A percentile compares a stretch with the other conserved stretches of the same genome.
phyloP scores from a whole-genome alignment of 257 asterid genomes.

The Gentiana straminea region DNA sequence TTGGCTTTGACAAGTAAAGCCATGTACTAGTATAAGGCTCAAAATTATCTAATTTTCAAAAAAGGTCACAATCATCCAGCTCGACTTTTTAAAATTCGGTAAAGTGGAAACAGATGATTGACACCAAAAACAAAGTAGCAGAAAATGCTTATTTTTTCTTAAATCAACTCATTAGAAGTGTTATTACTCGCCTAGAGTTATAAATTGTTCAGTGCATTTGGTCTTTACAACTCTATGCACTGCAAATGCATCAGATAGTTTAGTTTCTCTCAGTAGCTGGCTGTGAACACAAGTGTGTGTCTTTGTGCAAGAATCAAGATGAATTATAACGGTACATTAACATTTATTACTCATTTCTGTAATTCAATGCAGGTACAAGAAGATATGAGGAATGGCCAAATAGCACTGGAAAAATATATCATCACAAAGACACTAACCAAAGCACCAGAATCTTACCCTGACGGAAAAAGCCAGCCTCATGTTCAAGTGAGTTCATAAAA shows the following conservation, averaged over 20 bases:
- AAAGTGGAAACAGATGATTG: not conserved
- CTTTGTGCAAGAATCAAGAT: not conserved
- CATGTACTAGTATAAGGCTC: not conserved
- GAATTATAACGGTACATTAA: conserved; percentile 2
- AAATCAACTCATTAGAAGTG: not conserved
- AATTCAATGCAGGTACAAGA: conserved; percentile 56
- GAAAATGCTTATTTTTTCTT: not conserved
- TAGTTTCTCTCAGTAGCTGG: not conserved
- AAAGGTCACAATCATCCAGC: not conserved
- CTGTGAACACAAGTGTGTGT: not conserved
- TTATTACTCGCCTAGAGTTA: not conserved
- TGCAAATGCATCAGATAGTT: not conserved
- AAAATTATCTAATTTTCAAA: not conserved
- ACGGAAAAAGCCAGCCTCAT: conserved; percentile 92
- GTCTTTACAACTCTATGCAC: too few species aligned
- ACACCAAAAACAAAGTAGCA: not conserved
- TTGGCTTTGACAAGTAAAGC: too few species aligned
- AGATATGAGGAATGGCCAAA: conserved; percentile 84
- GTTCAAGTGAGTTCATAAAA: conserved; percentile 59
- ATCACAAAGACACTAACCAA: conserved; percentile 85
- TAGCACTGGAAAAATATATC: conserved; percentile 75
- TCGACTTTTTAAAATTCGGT: not conserved
- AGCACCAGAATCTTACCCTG: conserved; percentile 96
- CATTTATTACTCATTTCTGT: conserved; percentile 1
- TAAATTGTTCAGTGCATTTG: too few species aligned